phyloP scores from a whole-genome alignment of 192 early-diverging fungal species.

The Coemansia sp. region DNA sequence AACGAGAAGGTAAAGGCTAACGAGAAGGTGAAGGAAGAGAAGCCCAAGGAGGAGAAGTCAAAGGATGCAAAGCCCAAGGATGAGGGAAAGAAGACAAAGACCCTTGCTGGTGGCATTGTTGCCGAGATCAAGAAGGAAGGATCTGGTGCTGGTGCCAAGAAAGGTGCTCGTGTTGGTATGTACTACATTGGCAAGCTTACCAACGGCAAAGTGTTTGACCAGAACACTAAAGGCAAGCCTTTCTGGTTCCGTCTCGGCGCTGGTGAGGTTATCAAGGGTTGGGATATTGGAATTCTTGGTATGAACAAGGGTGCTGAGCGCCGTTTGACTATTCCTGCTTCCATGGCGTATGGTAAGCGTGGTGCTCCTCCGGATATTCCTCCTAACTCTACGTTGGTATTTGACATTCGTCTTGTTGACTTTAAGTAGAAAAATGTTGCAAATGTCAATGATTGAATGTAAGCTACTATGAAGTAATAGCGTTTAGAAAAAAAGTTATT shows the following conservation, averaged over 20 bases:
- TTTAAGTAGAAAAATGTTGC: constrained; percentile 56
- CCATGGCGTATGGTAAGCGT: constrained; percentile 64
- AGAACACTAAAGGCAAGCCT: constrained; percentile 86
- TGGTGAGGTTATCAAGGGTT: constrained; percentile 95
- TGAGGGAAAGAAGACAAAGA: constrained; percentile 30
- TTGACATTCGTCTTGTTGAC: constrained; percentile 84
- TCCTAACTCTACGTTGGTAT: constrained; percentile 81
- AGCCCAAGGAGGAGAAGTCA: constrained; percentile 7
- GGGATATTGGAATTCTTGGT: constrained; percentile 87
- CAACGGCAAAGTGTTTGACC: constrained; percentile 96
- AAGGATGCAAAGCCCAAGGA: constrained; percentile 29
- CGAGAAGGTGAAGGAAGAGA: constrained; percentile 19
- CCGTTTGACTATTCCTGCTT: constrained; percentile 86
- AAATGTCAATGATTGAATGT: too few species aligned
- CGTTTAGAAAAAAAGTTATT: too few species aligned
- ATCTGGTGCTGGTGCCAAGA: constrained; percentile 62
- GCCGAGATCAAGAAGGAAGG: constrained; percentile 78
- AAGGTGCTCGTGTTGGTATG: constrained; percentile 66
- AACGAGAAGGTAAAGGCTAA: constrained; percentile 22
- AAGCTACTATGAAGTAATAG: too few species aligned
- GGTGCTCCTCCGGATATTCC: constrained; percentile 97
- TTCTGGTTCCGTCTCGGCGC: constrained; percentile 86
- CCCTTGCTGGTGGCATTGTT: constrained; percentile 69
- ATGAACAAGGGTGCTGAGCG: constrained; percentile 93
- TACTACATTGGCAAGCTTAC: constrained; percentile 92